Evolutionary conservation across 2,329 filamentous ascomycete genomes (phyloP).

Genomic region (Trichoderma citrinoviride): DNA sequence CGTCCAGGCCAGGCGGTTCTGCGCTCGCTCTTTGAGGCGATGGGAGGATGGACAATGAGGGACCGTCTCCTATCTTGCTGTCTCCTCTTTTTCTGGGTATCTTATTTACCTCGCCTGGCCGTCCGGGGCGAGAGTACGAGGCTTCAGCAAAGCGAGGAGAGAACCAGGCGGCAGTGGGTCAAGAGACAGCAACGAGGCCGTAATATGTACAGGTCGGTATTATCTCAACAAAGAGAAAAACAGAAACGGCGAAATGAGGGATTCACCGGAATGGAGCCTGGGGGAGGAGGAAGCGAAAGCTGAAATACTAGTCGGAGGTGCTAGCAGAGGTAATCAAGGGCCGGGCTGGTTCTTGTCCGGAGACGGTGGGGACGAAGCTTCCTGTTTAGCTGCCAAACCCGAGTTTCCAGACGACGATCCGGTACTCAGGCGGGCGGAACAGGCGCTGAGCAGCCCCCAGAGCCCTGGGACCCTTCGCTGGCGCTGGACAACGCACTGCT

Average conservation of each 20-base stretch:
- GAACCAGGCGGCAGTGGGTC: slow-evolving; percentile 7
- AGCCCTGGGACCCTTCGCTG: neutral
- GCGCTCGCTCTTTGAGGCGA: neutral
- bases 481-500: neutral
- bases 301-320: slow-evolving; percentile 7
- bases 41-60: neutral
- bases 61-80: slow-evolving; percentile 15
- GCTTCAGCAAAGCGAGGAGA: neutral
- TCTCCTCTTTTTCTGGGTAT: slow-evolving; percentile 13
- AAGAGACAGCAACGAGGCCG: neutral
- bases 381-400: slow-evolving; percentile 7
- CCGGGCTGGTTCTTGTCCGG: slow-evolving; percentile 12
- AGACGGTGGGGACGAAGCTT: slow-evolving; percentile 17
- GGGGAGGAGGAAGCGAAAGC: slow-evolving; percentile 2
- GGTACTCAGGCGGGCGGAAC: slow-evolving; percentile 14
- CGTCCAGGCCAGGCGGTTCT: slow-evolving; percentile 2
- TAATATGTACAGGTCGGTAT: neutral
- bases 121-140: neutral
- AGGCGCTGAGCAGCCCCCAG: neutral
- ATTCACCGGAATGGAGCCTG: slow-evolving; percentile 13
- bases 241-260: slow-evolving; percentile 11
- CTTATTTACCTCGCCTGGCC: slow-evolving; percentile 4
- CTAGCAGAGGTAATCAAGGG: neutral
- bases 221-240: neutral
- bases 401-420: slow-evolving; percentile 19